phyloP scores from a whole-genome alignment of 177 flowering plant genomes.

The Telopea speciosissima region DNA sequence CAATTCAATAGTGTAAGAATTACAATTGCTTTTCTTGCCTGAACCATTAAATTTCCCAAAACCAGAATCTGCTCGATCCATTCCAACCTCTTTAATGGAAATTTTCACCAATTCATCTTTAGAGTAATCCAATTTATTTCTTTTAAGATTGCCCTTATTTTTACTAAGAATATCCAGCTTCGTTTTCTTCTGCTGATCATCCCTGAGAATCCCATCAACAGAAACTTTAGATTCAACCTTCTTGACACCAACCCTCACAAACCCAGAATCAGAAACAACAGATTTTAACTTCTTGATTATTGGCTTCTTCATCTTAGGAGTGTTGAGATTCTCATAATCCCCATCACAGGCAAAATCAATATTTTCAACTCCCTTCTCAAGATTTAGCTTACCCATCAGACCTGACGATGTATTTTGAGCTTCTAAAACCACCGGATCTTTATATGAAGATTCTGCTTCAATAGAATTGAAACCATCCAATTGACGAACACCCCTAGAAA shows the following conservation, averaged over 20 bases:
- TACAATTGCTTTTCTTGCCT: slow-evolving; percentile 19
- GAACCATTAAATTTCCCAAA: slow-evolving; percentile 17
- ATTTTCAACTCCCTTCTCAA: slow-evolving; percentile 9
- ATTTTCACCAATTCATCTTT: no score
- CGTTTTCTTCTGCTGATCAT: no score
- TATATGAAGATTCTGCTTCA: slow-evolving; percentile 48
- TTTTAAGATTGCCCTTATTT: no score
- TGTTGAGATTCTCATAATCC: slow-evolving; percentile 12
- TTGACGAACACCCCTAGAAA: slow-evolving; percentile 55
- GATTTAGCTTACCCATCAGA: slow-evolving; percentile 14
- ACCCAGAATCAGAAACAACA: background rate
- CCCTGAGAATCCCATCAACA: no score
- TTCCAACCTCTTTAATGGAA: slow-evolving; percentile 10
- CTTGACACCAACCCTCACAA: no score
- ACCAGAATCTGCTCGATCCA: slow-evolving; percentile 13
- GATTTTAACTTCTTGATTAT: slow-evolving; percentile 23
- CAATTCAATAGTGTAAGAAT: slow-evolving; percentile 14
- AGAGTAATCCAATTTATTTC: no score
- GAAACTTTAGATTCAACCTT: no score
- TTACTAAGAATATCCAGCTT: no score
- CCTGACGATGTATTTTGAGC: slow-evolving; percentile 34
- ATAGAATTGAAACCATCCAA: slow-evolving; percentile 32
- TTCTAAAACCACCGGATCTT: slow-evolving; percentile 51
- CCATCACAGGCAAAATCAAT: slow-evolving; percentile 11
- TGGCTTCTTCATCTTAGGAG: slow-evolving; percentile 10